Evolutionary conservation across 1,284 basidiomycete genomes (phyloP).

Genomic region (Cutaneotrichosporon sp.): DNA sequence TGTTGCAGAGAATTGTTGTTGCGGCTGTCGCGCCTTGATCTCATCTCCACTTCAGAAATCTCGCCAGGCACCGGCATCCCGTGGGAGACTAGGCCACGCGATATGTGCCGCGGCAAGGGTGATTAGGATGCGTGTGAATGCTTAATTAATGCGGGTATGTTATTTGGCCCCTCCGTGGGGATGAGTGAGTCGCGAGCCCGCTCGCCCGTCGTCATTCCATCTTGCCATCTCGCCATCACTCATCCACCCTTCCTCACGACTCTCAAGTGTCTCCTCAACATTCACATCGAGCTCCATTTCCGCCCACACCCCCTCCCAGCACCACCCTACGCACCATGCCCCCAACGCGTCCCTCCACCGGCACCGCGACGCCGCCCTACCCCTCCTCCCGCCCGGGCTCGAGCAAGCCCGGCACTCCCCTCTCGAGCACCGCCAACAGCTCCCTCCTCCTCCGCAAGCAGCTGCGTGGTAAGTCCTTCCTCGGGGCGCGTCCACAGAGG

Average conservation of each 20-base stretch:
- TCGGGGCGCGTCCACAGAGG: neutral
- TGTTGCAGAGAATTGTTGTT: neutral
- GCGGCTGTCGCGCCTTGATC: no score
- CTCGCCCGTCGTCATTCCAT: slow-evolving; percentile 1
- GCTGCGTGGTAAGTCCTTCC: slow-evolving; percentile 56
- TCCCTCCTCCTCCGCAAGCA: slow-evolving; percentile 73
- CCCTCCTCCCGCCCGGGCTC: slow-evolving; percentile 41
- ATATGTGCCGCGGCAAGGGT: neutral
- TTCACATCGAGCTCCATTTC: no score
- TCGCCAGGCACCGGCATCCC: neutral
- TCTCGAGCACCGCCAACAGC: slow-evolving; percentile 39
- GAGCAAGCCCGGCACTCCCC: slow-evolving; percentile 41
- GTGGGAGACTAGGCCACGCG: slow-evolving; percentile 2
- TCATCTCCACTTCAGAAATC: slow-evolving; percentile 1
- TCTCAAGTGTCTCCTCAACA: neutral
- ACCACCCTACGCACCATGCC: slow-evolving; percentile 32
- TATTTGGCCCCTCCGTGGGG: neutral
- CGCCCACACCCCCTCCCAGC: no score
- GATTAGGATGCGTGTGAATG: neutral
- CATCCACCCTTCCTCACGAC: neutral
- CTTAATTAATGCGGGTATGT: neutral
- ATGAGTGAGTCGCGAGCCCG: no score
- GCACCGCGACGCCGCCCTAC: slow-evolving; percentile 31
- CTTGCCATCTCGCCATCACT: neutral
- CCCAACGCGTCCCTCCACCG: slow-evolving; percentile 28